Evolutionary conservation across 305 asterid species (phyloP), one percentile per base, ranked within the genome.

Genomic region (Solanum hybrid): DNA sequence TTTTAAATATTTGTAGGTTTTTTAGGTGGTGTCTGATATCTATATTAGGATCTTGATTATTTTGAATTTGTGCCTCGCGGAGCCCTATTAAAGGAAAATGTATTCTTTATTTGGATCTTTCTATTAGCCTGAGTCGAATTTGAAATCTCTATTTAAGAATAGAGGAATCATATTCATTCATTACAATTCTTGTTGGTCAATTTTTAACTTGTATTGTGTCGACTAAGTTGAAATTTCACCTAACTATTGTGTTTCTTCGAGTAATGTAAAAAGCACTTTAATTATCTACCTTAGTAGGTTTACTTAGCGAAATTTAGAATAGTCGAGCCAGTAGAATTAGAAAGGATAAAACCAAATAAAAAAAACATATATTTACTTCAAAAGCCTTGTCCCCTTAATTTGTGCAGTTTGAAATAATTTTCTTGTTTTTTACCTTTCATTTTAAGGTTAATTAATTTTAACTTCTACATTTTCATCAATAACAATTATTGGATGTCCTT

Each of bases 61-160:
- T 71, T 24, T 11, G 0, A 71, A 11, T 2, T 71, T 26, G 7
- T 10, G 17, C 1, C 26, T 10, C 9, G 26, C 22, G 14, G 11
- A 24, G 2, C 1, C 1, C 1, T 22, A 75, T 20, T 20, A 5
- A 34, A 34, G 17, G 8, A 1, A 10, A 2, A 20, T 0, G 0
- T 11, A 3, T 22, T 10, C 1, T 13, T 3, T 34, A 20, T 10
- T 4, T 20, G 4, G 9, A 5, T 78, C 6, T 76, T 32, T 32
- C 5, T 5, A 75, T 75, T 29, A 0, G 1, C 26, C 6, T 2
- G 3, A 20, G 17, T 20, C 5, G 7, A 77, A 17, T 6, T 31
- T 11, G 5, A 35, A 1, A 78, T 3, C 1, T 22, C 4, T 77
- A 2, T 17, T 34, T 34, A 34, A 77, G 5, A 36, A 20, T 20